Evolutionary conservation across 2,329 filamentous ascomycete genomes (phyloP), one percentile per base, ranked within the genome.

Genomic region (Pyrenophora seminiperda): DNA sequence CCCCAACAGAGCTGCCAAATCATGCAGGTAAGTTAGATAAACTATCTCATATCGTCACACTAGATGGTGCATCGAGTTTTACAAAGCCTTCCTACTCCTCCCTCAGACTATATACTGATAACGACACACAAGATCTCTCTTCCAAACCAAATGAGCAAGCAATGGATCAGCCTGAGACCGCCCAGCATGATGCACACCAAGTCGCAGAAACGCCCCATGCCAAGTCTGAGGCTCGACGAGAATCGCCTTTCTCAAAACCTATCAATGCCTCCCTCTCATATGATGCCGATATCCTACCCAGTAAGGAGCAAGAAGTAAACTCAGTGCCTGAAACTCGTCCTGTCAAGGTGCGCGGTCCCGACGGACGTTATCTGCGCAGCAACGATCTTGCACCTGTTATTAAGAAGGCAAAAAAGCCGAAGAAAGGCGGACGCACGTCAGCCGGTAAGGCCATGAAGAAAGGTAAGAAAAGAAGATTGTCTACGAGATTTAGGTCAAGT

Each of bases 291-390:
- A 11, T 31, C 4, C 18, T 33, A n/a, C 29, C 17, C 11, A 27
- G 9, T 20, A 18, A 31, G 11, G 33, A 43, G 2, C 6, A 9
- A 10, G 22, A 56, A 17, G 15, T 19, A 30, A 44, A 50, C 17
- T 17, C 5, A 27, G 27, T 49, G 20, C 46, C 39, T 38, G 53
- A 61, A 51, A 42, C 52, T 11, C 52, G 49, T 11, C 40, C 38
- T 19, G 47, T 50, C 24, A 60, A 63, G 29, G 47, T 56, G 30
- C 61, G 57, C 15, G 59, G 61, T 22, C 46, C 54, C 17, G 44
- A 59, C 32, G 61, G 61, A 15, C 59, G 57, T 9, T 61, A 51
- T 37, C 18, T 61, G 27, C 42, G 52, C 19, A 51, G 31, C 7
- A 27, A 42, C n/a, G 38, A 51, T 6, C 20, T 33, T 30, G 24